Evolutionary conservation across 306 rosid species (phyloP), one percentile per base, ranked within the genome.

Genomic region (Crataegus laevigata): DNA sequence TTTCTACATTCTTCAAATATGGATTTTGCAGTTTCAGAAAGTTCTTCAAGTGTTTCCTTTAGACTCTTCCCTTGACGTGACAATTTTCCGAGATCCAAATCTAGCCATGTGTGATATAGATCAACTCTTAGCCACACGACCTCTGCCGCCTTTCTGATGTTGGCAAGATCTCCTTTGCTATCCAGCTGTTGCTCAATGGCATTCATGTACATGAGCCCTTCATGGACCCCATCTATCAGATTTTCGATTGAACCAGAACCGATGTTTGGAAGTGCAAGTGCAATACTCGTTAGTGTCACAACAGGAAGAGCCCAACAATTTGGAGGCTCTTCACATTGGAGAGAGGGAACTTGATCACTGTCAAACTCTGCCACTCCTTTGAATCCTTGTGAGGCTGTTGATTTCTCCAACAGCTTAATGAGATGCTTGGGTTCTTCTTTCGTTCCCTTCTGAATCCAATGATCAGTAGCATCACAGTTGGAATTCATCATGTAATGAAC

Each of bases 301-400:
- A 91, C 78, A 32, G 97, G 90, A 74, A 94, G 96, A 24, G 91
- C 83, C 98, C 98, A 94, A 76, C 79, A 74, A 78, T 90, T 79
- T 13, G 91, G 85, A 28, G 91, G 85, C 29, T 88, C 87, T 38
- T 54, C 85, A 78, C 68, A 66, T 64, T 81, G 85, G 42, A 88
- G 82, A 71, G 87, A 80, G 66, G 78, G 85, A 75, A 91, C 83
- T 72, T 78, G 81, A 50, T 83, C 84, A 54, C 81, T 74, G 81
- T 90, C 96, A 77, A 87, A 91, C 51, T 79, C 77, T 40, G 19
- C 88, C 9, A 90, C 87, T 67, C 89, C 90, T 34, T 76, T 86
- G 75, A 94, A 91, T 1, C 90, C 92, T 77, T 72, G 73, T 54
- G 81, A 70, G 47, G 38, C 26, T 24, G 26, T 72, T 22, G 93